These are phyloP conservation scores for Amaranthus hypochondriacus DNA, from an alignment of 148 eudicot species.

Conservation along the genomic window DNA sequence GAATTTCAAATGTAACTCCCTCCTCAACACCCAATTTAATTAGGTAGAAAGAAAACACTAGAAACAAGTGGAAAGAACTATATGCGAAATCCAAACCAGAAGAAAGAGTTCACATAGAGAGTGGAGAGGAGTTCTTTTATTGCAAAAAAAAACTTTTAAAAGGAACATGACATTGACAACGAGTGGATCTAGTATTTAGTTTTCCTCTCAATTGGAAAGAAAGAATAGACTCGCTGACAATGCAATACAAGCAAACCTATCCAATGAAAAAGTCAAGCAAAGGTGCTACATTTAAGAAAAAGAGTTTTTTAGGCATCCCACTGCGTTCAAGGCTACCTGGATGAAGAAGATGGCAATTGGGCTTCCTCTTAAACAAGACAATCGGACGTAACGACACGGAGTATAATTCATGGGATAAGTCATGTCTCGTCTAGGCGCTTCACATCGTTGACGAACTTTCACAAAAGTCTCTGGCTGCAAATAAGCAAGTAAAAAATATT, in stretches of 20 bases:
- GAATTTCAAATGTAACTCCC: constrained; percentile 12
- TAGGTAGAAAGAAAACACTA: constrained; percentile 3
- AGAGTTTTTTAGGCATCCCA: constrained; percentile 1
- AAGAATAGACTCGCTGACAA: neutral
- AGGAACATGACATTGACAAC: no score
- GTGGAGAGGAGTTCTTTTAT: no score
- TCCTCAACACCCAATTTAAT: constrained; percentile 12
- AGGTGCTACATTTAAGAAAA: neutral
- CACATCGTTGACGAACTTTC: constrained; percentile 75
- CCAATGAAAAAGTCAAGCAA: neutral
- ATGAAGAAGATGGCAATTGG: constrained; percentile 82
- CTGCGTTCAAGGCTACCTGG: constrained; percentile 43
- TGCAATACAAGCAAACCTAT: neutral
- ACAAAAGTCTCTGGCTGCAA: constrained; percentile 73
- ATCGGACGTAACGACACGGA: constrained; percentile 71
- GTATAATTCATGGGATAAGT: constrained; percentile 69
- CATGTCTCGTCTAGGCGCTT: constrained; percentile 88
- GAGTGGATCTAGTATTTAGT: no score
- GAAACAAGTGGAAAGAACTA: neutral
- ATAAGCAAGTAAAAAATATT: constrained; percentile 12
- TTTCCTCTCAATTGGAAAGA: no score
- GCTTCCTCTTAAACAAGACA: constrained; percentile 83
- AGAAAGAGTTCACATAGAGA: no score
- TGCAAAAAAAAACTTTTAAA: no score
- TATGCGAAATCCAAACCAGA: no score